These are phyloP conservation scores for Fusarium nygamai DNA, from an alignment of 2,329 filamentous ascomycete species.

Conservation along the genomic window DNA sequence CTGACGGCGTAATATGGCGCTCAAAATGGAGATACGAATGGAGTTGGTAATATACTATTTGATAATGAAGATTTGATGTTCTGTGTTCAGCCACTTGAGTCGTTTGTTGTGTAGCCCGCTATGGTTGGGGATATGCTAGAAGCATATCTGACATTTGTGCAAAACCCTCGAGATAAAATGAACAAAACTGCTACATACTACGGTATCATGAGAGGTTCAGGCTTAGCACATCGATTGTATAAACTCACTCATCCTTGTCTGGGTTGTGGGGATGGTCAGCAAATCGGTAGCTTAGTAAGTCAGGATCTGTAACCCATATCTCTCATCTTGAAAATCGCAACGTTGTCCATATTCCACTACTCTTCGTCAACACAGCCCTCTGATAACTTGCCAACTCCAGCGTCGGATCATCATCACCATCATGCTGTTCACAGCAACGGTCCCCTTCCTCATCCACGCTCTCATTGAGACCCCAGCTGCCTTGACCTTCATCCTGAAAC, in stretches of 20 bases:
- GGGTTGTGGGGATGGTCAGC: neutral
- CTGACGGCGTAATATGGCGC: neutral
- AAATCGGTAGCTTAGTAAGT: slow-evolving; percentile 5
- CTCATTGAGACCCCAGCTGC: slow-evolving; percentile 55
- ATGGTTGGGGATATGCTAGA: neutral
- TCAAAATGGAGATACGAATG: neutral
- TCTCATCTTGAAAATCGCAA: neutral
- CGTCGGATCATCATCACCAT: neutral
- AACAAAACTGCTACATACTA: neutral
- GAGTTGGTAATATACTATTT: neutral
- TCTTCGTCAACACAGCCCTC: neutral
- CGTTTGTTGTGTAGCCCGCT: neutral
- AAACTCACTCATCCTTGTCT: neutral
- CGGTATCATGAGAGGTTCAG: neutral
- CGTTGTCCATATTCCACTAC: neutral
- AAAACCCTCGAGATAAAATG: neutral
- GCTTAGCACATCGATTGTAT: neutral
- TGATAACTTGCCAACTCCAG: neutral
- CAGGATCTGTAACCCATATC: neutral
- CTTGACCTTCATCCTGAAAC: slow-evolving; percentile 56
- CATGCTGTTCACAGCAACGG: slow-evolving; percentile 13
- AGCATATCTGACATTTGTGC: neutral
- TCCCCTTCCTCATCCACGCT: slow-evolving; percentile 52
- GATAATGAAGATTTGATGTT: neutral
- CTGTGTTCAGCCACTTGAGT: neutral